Evolutionary conservation across 2,329 filamentous ascomycete genomes (phyloP), one percentile per base, ranked within the genome.

Genomic region (Stagonosporopsis chrysanthemi): DNA sequence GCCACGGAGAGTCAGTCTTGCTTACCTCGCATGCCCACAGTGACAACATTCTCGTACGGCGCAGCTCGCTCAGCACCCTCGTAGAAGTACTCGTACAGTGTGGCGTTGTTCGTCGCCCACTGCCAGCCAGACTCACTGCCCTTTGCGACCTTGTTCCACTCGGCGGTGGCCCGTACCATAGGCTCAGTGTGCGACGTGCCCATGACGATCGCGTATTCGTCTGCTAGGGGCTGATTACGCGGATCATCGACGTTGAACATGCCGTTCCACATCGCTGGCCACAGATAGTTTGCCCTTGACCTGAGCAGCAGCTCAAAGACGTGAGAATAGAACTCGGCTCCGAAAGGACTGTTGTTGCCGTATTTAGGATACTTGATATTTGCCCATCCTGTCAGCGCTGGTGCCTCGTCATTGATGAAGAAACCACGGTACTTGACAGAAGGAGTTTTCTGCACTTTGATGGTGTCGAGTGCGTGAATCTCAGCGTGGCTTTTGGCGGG

Each of bases 181-280:
- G 89, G 90, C 73, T 92, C 89, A 1, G 86, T 90, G 73, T 92
- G 90, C 9, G 86, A 89, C 7, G 86, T 88, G 3, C 88, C 88
- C 70, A 92, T 85, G 0, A 91, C 88, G 54, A 92, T 85, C 38
- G 87, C 89, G 69, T 86, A 91, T n/a, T 88, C 88, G 65, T 92
- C 87, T 0, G 89, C 87, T 5, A 90, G 81, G 0, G 86, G 84
- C 68, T 90, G 87, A 64, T 87, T 91, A 28, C 82, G 80, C 2
- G 84, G 80, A 68, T 92, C 89, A 59, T 92, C 90, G 1, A 90
- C 83, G 68, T 87, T 86, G 67, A 91, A 90, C 82, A 90, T 90
- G 61, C 82, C 84, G 6, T 82, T 84, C 90, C 89, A 92, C 70
- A 86, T 80, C 1, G 88, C 84, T 0, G 89, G 90, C 89, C 90